A percentile compares a stretch with the other conserved stretches of the same genome.
phyloP scores from a whole-genome alignment of 2,329 filamentous ascomycete genomes.

The Nothopassalora personata region DNA sequence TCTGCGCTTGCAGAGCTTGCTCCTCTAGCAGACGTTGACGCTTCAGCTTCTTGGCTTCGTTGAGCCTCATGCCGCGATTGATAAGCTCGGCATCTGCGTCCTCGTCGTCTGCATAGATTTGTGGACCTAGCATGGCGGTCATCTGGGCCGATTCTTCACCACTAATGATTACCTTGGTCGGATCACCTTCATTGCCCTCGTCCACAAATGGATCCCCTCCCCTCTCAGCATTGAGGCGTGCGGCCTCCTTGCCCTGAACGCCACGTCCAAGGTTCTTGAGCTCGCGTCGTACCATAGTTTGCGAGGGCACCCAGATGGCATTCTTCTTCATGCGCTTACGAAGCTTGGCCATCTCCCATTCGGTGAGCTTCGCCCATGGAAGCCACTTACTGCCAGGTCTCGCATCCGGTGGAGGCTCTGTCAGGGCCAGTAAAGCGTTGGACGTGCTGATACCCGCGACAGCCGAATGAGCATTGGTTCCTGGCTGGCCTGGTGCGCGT shows the following conservation, averaged over 20 bases:
- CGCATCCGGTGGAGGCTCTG: slow-evolving; percentile 56
- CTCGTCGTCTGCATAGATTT: slow-evolving; percentile 30
- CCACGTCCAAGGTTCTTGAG: slow-evolving; percentile 64
- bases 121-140: slow-evolving; percentile 29
- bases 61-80: slow-evolving; percentile 71
- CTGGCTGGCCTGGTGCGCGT: slow-evolving; percentile 41
- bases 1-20: slow-evolving; percentile 31
- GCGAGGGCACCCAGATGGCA: slow-evolving; percentile 75
- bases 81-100: slow-evolving; percentile 59
- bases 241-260: slow-evolving; percentile 38
- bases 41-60: slow-evolving; percentile 71
- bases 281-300: slow-evolving; percentile 79
- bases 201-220: slow-evolving; percentile 62
- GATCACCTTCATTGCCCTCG: slow-evolving; percentile 41
- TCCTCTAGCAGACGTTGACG: slow-evolving; percentile 55
- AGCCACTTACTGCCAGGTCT: slow-evolving; percentile 55
- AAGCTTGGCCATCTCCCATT: slow-evolving; percentile 65
- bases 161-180: slow-evolving; percentile 31
- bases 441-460: slow-evolving; percentile 56
- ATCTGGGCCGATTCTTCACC: slow-evolving; percentile 31
- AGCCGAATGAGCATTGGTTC: slow-evolving; percentile 51
- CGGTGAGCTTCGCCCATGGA: slow-evolving; percentile 60
- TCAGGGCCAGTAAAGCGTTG: slow-evolving; percentile 54
- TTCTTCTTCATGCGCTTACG: slow-evolving; percentile 91
- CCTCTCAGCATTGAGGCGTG: slow-evolving; percentile 55